Percentiles rank a stretch among this genome's conserved stretches.
Evolutionary conservation across 106 monocot genomes (phyloP).

Genomic region (Cymbidium sinense): DNA sequence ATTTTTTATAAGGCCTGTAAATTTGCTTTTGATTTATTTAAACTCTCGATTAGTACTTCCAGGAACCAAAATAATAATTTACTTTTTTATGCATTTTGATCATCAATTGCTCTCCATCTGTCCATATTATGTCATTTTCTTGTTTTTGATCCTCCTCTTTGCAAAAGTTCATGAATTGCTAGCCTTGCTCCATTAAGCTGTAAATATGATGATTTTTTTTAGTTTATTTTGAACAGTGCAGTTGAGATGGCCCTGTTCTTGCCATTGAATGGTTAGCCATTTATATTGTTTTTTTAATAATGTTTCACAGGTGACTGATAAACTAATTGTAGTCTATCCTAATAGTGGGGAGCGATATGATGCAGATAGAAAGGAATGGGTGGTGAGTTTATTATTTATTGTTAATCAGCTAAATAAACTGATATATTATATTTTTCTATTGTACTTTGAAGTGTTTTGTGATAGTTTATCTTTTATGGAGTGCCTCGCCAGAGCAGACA

Average conservation of each 20-base stretch:
- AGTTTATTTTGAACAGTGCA: neutral
- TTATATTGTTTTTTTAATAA: neutral
- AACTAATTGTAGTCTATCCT: slow-evolving; percentile 87
- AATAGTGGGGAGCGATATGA: slow-evolving; percentile 96
- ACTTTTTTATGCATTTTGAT: neutral
- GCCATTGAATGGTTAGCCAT: neutral
- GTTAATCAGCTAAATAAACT: slow-evolving; percentile 1
- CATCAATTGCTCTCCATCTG: neutral
- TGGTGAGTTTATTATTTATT: slow-evolving; percentile 43
- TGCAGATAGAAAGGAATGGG: slow-evolving; percentile 76
- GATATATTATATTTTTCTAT: neutral
- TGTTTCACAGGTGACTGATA: slow-evolving; percentile 48
- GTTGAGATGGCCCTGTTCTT: neutral
- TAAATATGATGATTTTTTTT: neutral
- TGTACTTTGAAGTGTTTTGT: neutral
- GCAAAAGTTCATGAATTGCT: neutral
- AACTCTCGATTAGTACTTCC: neutral
- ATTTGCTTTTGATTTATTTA: neutral
- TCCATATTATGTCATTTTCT: neutral
- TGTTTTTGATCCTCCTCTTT: neutral
- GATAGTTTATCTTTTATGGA: neutral
- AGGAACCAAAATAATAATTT: neutral
- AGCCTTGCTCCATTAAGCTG: neutral
- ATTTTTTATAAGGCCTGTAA: neutral
- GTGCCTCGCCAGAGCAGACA: neutral